Percentiles rank a stretch among this genome's conserved stretches.
phyloP scores from a whole-genome alignment of 371 early-diverging fungal genomes.

The Mucor velutinosus region DNA sequence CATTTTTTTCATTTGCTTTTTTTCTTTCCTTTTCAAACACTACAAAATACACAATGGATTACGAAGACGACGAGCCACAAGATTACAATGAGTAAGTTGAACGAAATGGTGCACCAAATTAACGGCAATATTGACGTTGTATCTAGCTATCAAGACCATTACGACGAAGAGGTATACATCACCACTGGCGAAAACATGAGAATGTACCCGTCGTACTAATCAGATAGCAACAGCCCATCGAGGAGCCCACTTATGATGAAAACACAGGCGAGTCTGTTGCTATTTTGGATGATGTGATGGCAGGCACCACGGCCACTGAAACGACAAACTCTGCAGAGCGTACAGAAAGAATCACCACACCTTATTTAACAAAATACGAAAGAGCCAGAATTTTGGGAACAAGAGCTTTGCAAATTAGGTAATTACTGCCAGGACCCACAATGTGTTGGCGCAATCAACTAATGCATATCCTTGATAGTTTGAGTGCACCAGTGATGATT shows the following conservation, averaged over 20 bases:
- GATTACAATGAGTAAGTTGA: slow-evolving; percentile 24
- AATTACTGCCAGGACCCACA: background rate
- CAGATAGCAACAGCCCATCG: background rate
- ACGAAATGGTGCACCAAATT: background rate
- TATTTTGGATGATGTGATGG: slow-evolving; percentile 40
- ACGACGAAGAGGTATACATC: slow-evolving; percentile 18
- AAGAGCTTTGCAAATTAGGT: slow-evolving; percentile 78
- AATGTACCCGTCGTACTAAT: too few relatives aligned
- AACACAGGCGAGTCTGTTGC: slow-evolving; percentile 12
- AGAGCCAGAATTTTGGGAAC: slow-evolving; percentile 95
- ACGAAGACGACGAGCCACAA: slow-evolving; percentile 34
- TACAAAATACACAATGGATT: slow-evolving; percentile 19
- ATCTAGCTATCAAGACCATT: slow-evolving; percentile 23
- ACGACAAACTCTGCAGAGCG: slow-evolving; percentile 26
- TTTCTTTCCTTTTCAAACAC: background rate
- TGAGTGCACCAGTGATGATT: slow-evolving; percentile 98
- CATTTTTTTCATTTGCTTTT: background rate
- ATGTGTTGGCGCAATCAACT: background rate
- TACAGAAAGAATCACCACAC: slow-evolving; percentile 81
- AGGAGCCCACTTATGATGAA: slow-evolving; percentile 14
- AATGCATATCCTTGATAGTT: slow-evolving; percentile 49
- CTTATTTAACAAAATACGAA: slow-evolving; percentile 99
- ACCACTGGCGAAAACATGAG: background rate
- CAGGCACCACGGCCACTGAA: background rate
- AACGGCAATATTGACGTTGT: background rate